Base-by-base conservation (phyloP, 768 basidiomycete species). In the Mycena galopus region DNA sequence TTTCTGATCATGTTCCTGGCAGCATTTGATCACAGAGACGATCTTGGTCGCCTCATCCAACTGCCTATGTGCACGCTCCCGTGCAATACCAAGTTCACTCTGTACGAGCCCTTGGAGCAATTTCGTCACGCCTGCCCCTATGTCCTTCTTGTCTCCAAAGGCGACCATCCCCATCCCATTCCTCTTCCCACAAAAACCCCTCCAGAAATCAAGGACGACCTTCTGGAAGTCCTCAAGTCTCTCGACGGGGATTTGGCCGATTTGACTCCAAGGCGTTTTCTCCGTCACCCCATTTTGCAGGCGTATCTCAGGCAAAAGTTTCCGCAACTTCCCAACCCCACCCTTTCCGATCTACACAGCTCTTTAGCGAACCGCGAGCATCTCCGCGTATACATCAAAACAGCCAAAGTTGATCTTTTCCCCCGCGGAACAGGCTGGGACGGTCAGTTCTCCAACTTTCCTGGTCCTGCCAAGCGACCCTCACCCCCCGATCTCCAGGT, bases 401-500 rank as follows among this genome's bases (percentile, higher is more conserved):
- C 16, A 10, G 60, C 21, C 14, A 14, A 14, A 4, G 21, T 11
- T 4, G 17, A 29, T 3, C 30, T 47, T 8, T 62, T 30, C 35
- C 60, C 60, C 0, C 9, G 4, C 3, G 60, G 60, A 3, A 62
- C 60, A 0, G 60, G 29, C 17, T 44, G 42, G 42, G 19, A 44
- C 7, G 42, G 42, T 44, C 42, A 44, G 17, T 44, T 17, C 1
- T 44, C 42, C 16, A 44, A 44, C 14, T 37, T 37, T 37, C 35
- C 42, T 44, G 2, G 19, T n/a, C 5, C 14, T 44, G 35, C 42
- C 16, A 44, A 44, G 42, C 19, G 19, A 19, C 19, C 42, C 47
- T 64, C 29, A 51, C 4, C 14, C n/a, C 6, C 25, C 19, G 7
- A 19, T 44, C 42, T 44, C 10, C 30, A 78, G 78, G 78, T 14